Evolutionary conservation across 371 early-diverging fungal genomes (phyloP).

Genomic region (Mucor circinelloides): DNA sequence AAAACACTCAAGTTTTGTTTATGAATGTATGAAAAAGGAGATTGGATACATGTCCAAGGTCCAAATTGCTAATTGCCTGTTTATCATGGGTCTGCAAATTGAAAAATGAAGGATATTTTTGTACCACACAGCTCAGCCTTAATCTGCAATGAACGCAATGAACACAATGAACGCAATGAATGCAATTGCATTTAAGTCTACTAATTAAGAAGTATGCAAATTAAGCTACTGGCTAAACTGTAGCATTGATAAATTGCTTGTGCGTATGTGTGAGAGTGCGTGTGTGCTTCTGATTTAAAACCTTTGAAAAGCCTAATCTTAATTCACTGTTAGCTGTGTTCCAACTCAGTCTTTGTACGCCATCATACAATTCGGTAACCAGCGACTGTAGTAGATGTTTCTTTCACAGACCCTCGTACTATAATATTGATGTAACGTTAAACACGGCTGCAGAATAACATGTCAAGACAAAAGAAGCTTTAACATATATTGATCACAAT

Average conservation of each 20-base stretch:
- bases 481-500: neutral
- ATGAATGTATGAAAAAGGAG: neutral
- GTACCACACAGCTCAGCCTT: neutral
- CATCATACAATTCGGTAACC: no score
- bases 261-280: neutral
- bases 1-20: neutral
- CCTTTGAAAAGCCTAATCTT: neutral
- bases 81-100: neutral
- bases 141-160: neutral
- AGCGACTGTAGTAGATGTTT: neutral
- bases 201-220: no score
- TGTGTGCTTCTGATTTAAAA: neutral
- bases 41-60: neutral
- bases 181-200: constrained; percentile 1
- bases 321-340: neutral
- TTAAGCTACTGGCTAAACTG: no score
- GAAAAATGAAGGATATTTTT: neutral
- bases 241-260: neutral
- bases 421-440: neutral
- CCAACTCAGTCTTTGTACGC: no score
- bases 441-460: no score
- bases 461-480: neutral
- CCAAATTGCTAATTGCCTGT: neutral
- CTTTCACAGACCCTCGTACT: neutral
- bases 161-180: no score